Conservation (phyloP, 805 yeast genomes). For the Wickerhamiella vanderwaltii region DNA sequence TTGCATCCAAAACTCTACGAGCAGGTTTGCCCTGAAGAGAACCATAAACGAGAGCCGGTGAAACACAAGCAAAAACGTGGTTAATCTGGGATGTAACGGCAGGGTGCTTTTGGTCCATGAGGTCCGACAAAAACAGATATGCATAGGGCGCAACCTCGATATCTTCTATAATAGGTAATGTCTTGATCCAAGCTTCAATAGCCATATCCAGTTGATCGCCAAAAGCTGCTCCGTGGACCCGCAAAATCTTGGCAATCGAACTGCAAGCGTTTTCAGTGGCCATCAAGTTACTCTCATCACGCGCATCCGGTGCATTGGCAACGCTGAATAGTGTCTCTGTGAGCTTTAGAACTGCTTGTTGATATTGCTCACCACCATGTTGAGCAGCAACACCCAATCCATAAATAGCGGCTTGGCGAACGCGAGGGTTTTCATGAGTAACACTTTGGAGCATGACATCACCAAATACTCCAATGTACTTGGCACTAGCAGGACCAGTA, state of each 20-base stretch:
- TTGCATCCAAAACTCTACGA: constrained; percentile 45
- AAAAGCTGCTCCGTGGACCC: constrained; percentile 42
- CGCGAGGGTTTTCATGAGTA: constrained; percentile 34
- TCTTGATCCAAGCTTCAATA: constrained; percentile 62
- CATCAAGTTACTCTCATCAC: constrained; percentile 67
- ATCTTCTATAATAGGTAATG: constrained; percentile 74
- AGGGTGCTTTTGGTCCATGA: constrained; percentile 57
- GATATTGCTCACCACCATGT: constrained; percentile 53
- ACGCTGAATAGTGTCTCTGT: constrained; percentile 64
- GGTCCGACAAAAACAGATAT: constrained; percentile 59
- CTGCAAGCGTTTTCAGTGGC: constrained; percentile 82
- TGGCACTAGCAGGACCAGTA: constrained; percentile 55
- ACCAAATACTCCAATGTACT: constrained; percentile 53
- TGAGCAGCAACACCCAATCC: constrained; percentile 81
- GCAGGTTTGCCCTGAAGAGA: constrained; percentile 64
- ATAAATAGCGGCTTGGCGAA: constrained; percentile 80
- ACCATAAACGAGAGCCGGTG: constrained; percentile 60
- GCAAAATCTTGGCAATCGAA: constrained; percentile 74
- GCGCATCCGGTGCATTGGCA: constrained; percentile 65
- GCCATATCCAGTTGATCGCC: constrained; percentile 49
- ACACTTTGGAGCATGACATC: constrained; percentile 54
- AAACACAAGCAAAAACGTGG: constrained; percentile 51
- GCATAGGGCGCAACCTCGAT: constrained; percentile 80
- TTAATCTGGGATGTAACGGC: constrained; percentile 43
- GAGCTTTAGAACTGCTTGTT: constrained; percentile 53